Conservation (phyloP, 2,329 filamentous ascomycete species). For the Cordyceps javanica region DNA sequence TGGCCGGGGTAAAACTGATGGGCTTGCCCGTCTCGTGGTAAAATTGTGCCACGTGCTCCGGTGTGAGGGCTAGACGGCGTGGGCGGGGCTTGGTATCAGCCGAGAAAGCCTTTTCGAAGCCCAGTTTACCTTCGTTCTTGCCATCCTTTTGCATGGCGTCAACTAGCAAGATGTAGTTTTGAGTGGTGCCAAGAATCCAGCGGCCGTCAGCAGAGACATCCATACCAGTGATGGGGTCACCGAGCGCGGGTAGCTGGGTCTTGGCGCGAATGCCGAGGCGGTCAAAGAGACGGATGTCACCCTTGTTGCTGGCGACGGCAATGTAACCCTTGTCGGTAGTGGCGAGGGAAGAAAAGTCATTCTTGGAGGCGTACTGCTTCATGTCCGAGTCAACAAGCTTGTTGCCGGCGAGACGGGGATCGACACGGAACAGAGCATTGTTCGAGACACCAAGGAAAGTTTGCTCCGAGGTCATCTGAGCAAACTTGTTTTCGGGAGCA, state of each 20-base stretch:
- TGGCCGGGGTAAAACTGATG: constrained; percentile 82
- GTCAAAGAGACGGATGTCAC: constrained; percentile 94
- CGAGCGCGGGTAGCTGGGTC: constrained; percentile 90
- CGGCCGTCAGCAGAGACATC: constrained; percentile 93
- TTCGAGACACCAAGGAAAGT: constrained; percentile 90
- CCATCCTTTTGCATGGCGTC: constrained; percentile 85
- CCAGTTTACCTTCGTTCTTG: constrained; percentile 97
- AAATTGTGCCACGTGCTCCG: constrained; percentile 93
- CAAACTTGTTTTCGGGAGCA: constrained; percentile 94
- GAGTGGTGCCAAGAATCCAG: constrained; percentile 91
- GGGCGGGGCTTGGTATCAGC: constrained; percentile 93
- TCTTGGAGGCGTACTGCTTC: constrained; percentile 96
- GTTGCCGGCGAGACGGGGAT: constrained; percentile 81
- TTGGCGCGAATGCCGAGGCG: constrained; percentile 95
- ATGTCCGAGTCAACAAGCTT: constrained; percentile 90
- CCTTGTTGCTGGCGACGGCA: constrained; percentile 95
- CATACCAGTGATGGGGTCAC: constrained; percentile 89
- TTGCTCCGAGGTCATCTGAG: constrained; percentile 92
- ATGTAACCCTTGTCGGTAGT: constrained; percentile 97
- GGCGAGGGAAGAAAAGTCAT: constrained; percentile 89
- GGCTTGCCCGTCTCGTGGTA: constrained; percentile 89
- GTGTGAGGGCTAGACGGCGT: constrained; percentile 79
- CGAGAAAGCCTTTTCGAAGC: constrained; percentile 88
- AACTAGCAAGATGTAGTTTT: constrained; percentile 89
- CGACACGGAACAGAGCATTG: constrained; percentile 89